phyloP scores from a whole-genome alignment of 768 basidiomycete genomes.

The Tulasnella sp. region DNA sequence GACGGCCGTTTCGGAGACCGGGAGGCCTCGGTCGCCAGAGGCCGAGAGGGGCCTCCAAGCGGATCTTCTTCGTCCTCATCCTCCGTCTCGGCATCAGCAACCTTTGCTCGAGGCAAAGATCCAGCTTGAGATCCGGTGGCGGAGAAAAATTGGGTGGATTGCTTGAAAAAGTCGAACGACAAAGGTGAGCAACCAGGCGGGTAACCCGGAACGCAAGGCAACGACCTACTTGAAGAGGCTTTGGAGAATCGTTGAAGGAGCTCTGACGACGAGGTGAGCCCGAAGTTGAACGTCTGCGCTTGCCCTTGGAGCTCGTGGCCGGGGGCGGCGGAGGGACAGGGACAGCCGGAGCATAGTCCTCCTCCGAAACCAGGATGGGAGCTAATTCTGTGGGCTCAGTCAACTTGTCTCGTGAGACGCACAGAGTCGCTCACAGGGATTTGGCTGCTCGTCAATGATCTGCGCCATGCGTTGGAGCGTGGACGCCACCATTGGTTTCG shows the following conservation, averaged over 20 bases:
- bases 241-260: neutral
- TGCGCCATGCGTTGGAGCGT: slow-evolving; percentile 21
- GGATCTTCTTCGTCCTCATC: slow-evolving; percentile 20
- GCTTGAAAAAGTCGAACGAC: neutral
- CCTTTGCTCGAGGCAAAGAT: neutral
- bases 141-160: neutral
- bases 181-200: neutral
- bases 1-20: neutral
- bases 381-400: neutral
- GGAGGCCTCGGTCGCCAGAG: neutral
- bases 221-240: neutral
- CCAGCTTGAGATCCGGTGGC: neutral
- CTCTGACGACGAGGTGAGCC: neutral
- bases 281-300: slow-evolving; percentile 10
- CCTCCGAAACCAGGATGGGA: neutral
- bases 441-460: slow-evolving; percentile 15
- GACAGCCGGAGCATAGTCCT: slow-evolving; percentile 7
- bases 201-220: neutral
- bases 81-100: slow-evolving; percentile 16
- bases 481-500: slow-evolving; percentile 22
- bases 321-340: neutral
- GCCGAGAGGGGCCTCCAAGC: neutral
- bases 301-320: slow-evolving; percentile 13
- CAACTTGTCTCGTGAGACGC: neutral
- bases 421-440: neutral